Base-by-base conservation (phyloP, 2,329 filamentous ascomycete species). In the Fusarium veterinarium region DNA sequence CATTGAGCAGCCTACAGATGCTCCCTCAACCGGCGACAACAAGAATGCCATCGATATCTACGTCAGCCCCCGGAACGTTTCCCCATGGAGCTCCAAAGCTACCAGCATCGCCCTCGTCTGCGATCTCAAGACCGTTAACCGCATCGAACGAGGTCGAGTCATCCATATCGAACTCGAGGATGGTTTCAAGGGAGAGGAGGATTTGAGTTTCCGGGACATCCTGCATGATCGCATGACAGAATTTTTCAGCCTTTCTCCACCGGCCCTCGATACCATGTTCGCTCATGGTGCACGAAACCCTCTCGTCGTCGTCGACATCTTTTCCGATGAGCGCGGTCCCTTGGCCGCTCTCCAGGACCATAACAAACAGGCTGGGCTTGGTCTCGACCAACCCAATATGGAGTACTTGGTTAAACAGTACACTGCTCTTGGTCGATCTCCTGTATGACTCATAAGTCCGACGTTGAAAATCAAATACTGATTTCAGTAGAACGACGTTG, bases 211-310 rank as follows among this genome's bases (percentile, higher is more conserved):
- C 78, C 87, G 89, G 66, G 92, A 98, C 82, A 81, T 91, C 49
- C 86, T 98, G 53, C 90, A 97, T 83, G 96, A 99, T 83, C 92
- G 95, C 64, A 99, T 99, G 96, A 99, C 96, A 25, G 95, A 98
- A 85, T 90, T 88, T 49, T 91, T 98, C 72, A 88, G 88, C 75
- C 83, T 88, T 38, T 84, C 87, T 25, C 86, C 90, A 59, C 95
- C 95, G 9, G 89, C 93, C 75, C 87, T 95, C 49, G 84, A 90
- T 40, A 81, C 85, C 63, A 95, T 98, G 87, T 99, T 98, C 81
- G 90, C 91, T 60, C 92, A 96, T 79, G 86, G 84, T 23, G 79
- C 85, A 58, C 86, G 87, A 33, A 82, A 83, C 52, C 90, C 92
- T 11, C 89, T 97, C 58, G 90, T 92, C 68, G 91, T 93, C 28